phyloP scores from a whole-genome alignment of 441 rosid genomes.

The Biscutella laevigata region DNA sequence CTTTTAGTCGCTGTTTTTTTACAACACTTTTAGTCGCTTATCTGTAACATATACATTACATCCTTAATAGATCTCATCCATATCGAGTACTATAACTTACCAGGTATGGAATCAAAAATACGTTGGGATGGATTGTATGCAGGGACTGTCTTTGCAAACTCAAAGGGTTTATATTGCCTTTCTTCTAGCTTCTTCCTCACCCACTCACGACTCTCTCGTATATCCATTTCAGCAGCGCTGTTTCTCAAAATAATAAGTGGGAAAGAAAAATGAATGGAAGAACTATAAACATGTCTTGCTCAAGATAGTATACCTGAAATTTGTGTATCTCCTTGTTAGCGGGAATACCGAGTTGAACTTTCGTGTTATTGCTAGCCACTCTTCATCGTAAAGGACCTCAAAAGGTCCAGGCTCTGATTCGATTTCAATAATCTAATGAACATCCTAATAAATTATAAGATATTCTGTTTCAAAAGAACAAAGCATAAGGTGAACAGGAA shows the following conservation, averaged over 20 bases:
- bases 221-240: slow-evolving; percentile 40
- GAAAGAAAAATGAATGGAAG: neutral
- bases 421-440: slow-evolving; percentile 58
- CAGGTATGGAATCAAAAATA: slow-evolving; percentile 28
- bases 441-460: slow-evolving; percentile 17
- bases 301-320: slow-evolving; percentile 40
- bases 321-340: slow-evolving; percentile 33
- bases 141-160: slow-evolving; percentile 58
- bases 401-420: slow-evolving; percentile 74
- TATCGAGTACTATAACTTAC: slow-evolving; percentile 22
- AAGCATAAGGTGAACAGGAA: slow-evolving; percentile 5
- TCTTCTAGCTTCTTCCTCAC: slow-evolving; percentile 53
- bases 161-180: slow-evolving; percentile 59
- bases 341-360: slow-evolving; percentile 63
- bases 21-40: neutral
- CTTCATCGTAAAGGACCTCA: slow-evolving; percentile 75
- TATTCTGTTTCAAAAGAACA: slow-evolving; percentile 6
- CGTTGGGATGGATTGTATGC: slow-evolving; percentile 41
- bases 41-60: neutral
- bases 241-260: neutral
- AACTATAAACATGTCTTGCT: slow-evolving; percentile 5
- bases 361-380: slow-evolving; percentile 71
- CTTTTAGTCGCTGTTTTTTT: neutral
- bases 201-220: slow-evolving; percentile 58
- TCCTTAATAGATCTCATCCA: neutral